Evolutionary conservation across 345 rosid genomes (phyloP), one percentile per base, ranked within the genome.

Genomic region (Gossypium australe): DNA sequence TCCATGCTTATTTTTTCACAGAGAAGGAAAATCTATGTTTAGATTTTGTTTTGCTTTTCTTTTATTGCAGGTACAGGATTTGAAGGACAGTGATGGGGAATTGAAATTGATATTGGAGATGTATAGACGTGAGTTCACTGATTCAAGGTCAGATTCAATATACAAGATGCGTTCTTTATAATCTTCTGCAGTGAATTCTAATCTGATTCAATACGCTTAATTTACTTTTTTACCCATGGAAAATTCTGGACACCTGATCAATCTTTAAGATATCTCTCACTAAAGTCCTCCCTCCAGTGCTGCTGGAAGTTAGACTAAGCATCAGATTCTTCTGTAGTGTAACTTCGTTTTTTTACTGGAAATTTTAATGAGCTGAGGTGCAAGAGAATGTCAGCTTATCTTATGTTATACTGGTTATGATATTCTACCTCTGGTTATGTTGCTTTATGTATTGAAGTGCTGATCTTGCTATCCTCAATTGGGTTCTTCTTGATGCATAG

Each of bases 81-180:
- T 90, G 76, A 85, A 80, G 66, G 87, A 86, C 64, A 86, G 91
- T 83, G 88, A 84, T 61, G 58, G 65, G 80, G 99, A 92, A 89
- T 84, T 92, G 87, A 93, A 87, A 78, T 81, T 91, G 79, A 84
- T 96, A 84, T 76, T 89, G 80, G 94, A 90, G 74, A 92, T 93
- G 99, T 92, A 87, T 78, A 88, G 82, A 81, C 91, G 88, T 9
- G 99, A 95, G 81, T 87, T 84, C 58, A 84, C 84, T 72, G 97
- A 83, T 79, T 68, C 97, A 67, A 88, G 97, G 99, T 95, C 68
- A 71, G 76, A 27, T 22, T 67, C 75, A 49, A 41, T 68, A 16
- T 41, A 18, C 3, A 64, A 11, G 44, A 18, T n/a, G 17, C 4
- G 13, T 17, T 61, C 11, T 66, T 60, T 16, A 47, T 24, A 11